phyloP scores from a whole-genome alignment of 441 rosid genomes.

The Pelargonium cotyledonis region DNA sequence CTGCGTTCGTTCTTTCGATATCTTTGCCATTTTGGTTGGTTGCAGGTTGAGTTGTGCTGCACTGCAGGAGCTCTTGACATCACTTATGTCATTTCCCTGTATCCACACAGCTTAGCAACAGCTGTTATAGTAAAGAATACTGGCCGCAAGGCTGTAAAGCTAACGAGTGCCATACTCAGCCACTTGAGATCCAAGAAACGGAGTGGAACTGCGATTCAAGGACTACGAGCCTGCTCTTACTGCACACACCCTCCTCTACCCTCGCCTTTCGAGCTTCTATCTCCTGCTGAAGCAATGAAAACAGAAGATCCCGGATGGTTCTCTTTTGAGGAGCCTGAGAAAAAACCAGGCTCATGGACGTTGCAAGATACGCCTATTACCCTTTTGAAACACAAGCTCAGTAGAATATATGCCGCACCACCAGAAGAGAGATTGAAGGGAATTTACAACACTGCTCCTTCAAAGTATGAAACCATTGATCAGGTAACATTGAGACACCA shows the following conservation, averaged over 20 bases:
- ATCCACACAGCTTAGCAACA: constrained; percentile 68
- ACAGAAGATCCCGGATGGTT: constrained; percentile 64
- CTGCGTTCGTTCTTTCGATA: background rate
- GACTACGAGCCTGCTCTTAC: constrained; percentile 62
- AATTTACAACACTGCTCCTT: constrained; percentile 67
- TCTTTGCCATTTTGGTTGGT: constrained; percentile 9
- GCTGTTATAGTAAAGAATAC: constrained; percentile 72
- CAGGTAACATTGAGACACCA: constrained; percentile 43
- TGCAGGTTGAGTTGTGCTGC: constrained; percentile 72
- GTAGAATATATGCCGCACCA: constrained; percentile 74
- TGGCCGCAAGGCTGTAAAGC: constrained; percentile 56
- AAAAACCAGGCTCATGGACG: constrained; percentile 70
- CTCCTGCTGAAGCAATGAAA: constrained; percentile 82
- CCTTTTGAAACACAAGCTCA: constrained; percentile 56
- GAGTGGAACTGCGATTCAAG: constrained; percentile 53
- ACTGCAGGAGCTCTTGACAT: constrained; percentile 54
- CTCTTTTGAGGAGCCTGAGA: constrained; percentile 48
- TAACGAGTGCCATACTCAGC: constrained; percentile 67
- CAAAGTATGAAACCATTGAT: constrained; percentile 85
- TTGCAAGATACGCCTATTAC: constrained; percentile 58
- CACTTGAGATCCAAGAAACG: constrained; percentile 62
- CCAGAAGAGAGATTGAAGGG: constrained; percentile 69
- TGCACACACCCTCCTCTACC: constrained; percentile 64
- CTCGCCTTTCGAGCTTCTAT: constrained; percentile 66
- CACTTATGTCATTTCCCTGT: constrained; percentile 60